Evolutionary conservation across 2,329 filamentous ascomycete species (phyloP).

Genomic region (Microcyclospora pomicola): DNA sequence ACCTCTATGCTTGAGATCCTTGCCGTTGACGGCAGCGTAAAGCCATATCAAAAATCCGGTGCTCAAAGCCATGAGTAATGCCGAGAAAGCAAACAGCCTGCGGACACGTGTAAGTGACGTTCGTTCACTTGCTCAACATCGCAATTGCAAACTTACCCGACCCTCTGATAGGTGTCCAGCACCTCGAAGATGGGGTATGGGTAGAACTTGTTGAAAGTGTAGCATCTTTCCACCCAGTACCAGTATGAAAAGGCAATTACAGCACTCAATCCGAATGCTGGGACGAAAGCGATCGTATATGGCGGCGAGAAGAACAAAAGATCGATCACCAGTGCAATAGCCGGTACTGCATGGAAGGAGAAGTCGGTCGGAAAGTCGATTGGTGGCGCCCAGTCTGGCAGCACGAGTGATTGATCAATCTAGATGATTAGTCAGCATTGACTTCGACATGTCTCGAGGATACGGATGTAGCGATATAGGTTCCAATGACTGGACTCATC

Average conservation of each 20-base stretch:
- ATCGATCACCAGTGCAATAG: conserved; percentile 50
- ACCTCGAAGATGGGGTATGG: conserved; percentile 74
- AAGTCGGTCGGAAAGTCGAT: conserved; percentile 41
- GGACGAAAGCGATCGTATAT: conserved; percentile 51
- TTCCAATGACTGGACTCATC: neutral
- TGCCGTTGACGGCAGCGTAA: conserved; percentile 53
- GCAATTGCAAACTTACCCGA: conserved; percentile 24
- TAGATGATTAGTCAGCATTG: conserved; percentile 4
- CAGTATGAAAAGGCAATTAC: conserved; percentile 54
- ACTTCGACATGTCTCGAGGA: neutral
- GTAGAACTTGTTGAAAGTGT: conserved; percentile 55
- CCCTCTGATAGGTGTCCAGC: conserved; percentile 50
- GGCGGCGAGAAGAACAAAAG: conserved; percentile 57
- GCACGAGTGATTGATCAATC: conserved; percentile 38
- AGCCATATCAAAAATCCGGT: conserved; percentile 56
- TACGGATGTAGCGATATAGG: neutral
- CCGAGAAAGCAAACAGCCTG: conserved; percentile 35
- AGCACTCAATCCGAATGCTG: conserved; percentile 45
- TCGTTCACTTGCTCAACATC: neutral
- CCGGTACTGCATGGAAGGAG: conserved; percentile 53
- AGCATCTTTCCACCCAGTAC: conserved; percentile 65
- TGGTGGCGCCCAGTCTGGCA: conserved; percentile 32
- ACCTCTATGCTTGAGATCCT: conserved; percentile 6
- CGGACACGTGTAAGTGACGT: conserved; percentile 15
- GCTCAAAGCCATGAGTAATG: conserved; percentile 55